Conservation (phyloP, 2,329 filamentous ascomycete genomes). For the Cladosporium austrohemisphaericum region DNA sequence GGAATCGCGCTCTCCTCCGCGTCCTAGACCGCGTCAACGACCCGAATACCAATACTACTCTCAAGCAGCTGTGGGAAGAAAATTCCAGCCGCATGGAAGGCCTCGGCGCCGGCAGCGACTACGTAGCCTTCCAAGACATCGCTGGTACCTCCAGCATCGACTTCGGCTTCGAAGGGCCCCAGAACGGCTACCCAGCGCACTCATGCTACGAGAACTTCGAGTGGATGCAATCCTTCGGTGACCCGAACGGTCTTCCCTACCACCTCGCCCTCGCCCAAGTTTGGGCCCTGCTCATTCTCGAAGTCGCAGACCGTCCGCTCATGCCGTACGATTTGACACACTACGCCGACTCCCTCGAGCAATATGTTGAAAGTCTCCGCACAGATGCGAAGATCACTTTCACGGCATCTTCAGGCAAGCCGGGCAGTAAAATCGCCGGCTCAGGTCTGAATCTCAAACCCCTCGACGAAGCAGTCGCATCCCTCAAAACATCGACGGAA, state of each 20-base stretch:
- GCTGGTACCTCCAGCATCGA: slow-evolving; percentile 86
- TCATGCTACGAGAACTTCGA: slow-evolving; percentile 88
- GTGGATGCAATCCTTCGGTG: slow-evolving; percentile 75
- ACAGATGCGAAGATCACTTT: slow-evolving; percentile 48
- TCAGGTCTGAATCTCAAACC: slow-evolving; percentile 51
- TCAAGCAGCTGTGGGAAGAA: slow-evolving; percentile 73
- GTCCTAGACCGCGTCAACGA: slow-evolving; percentile 73
- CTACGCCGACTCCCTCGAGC: slow-evolving; percentile 64
- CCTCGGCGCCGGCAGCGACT: slow-evolving; percentile 74
- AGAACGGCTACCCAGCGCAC: slow-evolving; percentile 63
- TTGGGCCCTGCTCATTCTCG: slow-evolving; percentile 75
- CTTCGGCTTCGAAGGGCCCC: slow-evolving; percentile 66
- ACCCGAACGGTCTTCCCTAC: slow-evolving; percentile 68
- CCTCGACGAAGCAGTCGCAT: slow-evolving; percentile 60
- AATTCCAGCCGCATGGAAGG: slow-evolving; percentile 59
- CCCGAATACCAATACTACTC: slow-evolving; percentile 59
- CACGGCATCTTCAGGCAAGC: slow-evolving; percentile 2
- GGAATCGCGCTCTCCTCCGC: slow-evolving; percentile 66
- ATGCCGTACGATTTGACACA: slow-evolving; percentile 74
- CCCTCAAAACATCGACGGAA: slow-evolving; percentile 57
- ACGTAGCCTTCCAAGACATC: slow-evolving; percentile 85
- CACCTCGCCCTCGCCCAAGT: slow-evolving; percentile 77
- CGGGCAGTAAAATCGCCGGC: slow-evolving; percentile 2
- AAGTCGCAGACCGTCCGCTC: slow-evolving; percentile 76
- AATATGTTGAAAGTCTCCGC: slow-evolving; percentile 65